Evolutionary conservation across 1,139 yeast genomes (phyloP), one percentile per base, ranked within the genome.

Genomic region (Suhomyces bolitotheri): DNA sequence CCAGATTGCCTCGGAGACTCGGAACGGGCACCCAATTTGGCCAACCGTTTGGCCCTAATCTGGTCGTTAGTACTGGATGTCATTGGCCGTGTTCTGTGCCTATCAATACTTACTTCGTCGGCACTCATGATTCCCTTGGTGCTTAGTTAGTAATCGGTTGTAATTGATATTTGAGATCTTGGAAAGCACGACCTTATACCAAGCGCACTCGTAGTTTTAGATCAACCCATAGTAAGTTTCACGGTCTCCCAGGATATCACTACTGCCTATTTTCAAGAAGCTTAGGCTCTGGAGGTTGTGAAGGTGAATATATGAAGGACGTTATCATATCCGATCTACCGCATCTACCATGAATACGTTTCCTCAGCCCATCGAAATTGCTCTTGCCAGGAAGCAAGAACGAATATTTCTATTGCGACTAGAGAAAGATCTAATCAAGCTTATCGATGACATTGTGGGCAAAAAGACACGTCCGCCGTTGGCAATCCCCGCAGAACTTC

Each of bases 11-110:
- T 16, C 14, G 20, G 20, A 17, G 24, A 3, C 23, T 22, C 27
- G 26, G 27, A 7, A 17, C 12, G 10, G n/a, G 44, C 41, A 13
- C 34, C 69, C 38, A 77, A 55, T 42, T 66, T 70, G n/a, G 81
- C 82, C 47, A 78, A 58, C 31, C 83, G 55, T 49, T 75, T 77
- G 26, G 80, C 80, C 49, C 83, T 68, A 19, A 77, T 73, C 68
- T 74, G 55, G 19, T 7, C 13, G 33, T 43, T 44, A 26, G 38
- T 22, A 13, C 7, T 11, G n/a, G 12, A 5, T 17, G 17, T 5
- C 10, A 5, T 14, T 12, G 5, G 7, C 9, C 12, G 9, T 11
- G n/a, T n/a, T n/a, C n/a, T n/a, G n/a, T n/a, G n/a, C n/a, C n/a
- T 9, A 14, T 15, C 8, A 23, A 16, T 34, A 54, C 59, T 10